Conservation (phyloP, 192 early-diverging fungal genomes). For the Coemansia sp. region DNA sequence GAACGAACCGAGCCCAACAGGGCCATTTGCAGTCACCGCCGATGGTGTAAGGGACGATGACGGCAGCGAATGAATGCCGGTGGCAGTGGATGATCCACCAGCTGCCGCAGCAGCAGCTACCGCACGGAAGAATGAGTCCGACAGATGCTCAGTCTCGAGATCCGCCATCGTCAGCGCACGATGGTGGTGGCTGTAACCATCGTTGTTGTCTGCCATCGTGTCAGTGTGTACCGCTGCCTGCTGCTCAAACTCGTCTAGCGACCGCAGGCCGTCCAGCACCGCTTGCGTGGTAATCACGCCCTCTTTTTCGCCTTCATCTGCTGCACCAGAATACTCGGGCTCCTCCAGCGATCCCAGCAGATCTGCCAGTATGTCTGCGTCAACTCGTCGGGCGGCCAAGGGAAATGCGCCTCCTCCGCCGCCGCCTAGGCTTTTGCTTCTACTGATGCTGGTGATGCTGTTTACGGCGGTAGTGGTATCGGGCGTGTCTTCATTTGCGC, state of each 20-base stretch:
- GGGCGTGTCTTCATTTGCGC: no score
- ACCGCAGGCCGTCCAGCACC: constrained; percentile 32
- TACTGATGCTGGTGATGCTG: no score
- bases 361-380: constrained; percentile 15
- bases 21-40: background rate
- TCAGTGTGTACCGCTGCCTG: constrained; percentile 26
- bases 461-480: no score
- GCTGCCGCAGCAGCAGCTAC: background rate
- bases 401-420: background rate
- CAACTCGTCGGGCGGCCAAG: background rate
- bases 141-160: background rate
- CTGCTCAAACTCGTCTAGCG: constrained; percentile 46
- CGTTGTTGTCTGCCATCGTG: background rate
- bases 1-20: constrained; percentile 22
- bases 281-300: constrained; percentile 31
- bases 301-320: constrained; percentile 1
- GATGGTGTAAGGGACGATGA: background rate
- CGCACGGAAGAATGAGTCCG: constrained; percentile 6
- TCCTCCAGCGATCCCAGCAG: constrained; percentile 21
- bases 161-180: background rate
- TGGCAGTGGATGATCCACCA: background rate
- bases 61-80: background rate
- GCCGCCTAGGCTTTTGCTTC: no score
- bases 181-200: background rate
- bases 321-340: background rate